phyloP scores from a whole-genome alignment of 306 rosid genomes.

The Cucumis cinereus region DNA sequence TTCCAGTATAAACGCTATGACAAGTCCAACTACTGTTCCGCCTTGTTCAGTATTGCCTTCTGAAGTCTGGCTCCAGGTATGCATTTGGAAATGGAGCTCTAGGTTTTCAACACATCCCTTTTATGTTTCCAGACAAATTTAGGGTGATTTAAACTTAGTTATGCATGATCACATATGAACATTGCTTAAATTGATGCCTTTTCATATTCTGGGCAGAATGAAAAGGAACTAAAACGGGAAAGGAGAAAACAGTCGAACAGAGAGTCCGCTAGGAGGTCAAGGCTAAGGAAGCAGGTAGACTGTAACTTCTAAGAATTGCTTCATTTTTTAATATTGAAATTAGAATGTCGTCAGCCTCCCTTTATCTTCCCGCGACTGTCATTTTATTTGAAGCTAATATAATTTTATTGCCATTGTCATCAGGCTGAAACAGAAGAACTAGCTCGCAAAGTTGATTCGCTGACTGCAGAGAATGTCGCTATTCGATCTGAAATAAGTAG shows the following conservation, averaged over 20 bases:
- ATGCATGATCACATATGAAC: not conserved
- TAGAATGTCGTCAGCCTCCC: not conserved
- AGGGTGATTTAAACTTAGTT: not conserved
- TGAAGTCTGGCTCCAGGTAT: constrained; percentile 67
- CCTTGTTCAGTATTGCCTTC: constrained; percentile 47
- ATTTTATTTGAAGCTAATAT: not conserved
- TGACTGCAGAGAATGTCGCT: constrained; percentile 42
- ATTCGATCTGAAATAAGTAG: constrained; percentile 57
- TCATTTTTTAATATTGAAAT: not conserved
- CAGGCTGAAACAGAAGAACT: constrained; percentile 92
- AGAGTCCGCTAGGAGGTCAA: constrained; percentile 96
- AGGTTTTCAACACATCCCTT: not conserved
- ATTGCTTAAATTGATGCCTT: not conserved
- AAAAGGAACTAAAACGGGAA: constrained; percentile 80
- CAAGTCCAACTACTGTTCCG: constrained; percentile 19
- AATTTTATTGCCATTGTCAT: not conserved
- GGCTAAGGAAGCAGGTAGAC: constrained; percentile 92
- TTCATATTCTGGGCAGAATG: constrained; percentile 43
- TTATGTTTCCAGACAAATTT: not conserved
- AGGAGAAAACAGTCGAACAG: constrained; percentile 95
- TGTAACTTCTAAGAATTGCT: not conserved
- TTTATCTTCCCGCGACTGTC: not conserved
- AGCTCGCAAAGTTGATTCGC: constrained; percentile 52
- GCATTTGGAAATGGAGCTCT: not conserved
- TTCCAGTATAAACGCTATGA: constrained; percentile 22